These are phyloP conservation scores for Cornus controversa DNA, from an alignment of 148 eudicot genomes.

Conservation along the genomic window DNA sequence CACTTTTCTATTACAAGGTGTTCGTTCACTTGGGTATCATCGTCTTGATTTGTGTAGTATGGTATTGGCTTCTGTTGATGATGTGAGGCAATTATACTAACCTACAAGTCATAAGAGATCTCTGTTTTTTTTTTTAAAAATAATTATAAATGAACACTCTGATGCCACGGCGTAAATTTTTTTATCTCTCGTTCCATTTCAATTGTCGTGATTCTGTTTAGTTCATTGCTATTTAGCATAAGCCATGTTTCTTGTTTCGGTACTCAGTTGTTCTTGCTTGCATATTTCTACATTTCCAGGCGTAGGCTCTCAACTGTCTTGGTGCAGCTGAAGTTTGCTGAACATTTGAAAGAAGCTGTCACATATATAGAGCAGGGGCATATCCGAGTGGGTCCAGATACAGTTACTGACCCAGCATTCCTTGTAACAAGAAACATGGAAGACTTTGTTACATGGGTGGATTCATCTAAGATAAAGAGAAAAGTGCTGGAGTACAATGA, in stretches of 20 bases:
- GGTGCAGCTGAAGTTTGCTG: slow-evolving; percentile 67
- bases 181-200: not conserved
- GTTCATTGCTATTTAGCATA: not conserved
- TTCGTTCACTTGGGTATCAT: not conserved
- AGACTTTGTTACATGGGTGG: slow-evolving; percentile 94
- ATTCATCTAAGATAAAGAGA: slow-evolving; percentile 80
- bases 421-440: slow-evolving; percentile 96
- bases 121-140: not conserved
- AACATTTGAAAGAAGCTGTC: slow-evolving; percentile 82
- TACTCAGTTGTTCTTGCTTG: not conserved
- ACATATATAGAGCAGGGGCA: slow-evolving; percentile 95
- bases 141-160: not conserved
- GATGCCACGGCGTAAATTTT: not conserved
- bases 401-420: slow-evolving; percentile 90
- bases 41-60: not conserved
- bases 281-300: slow-evolving; percentile 36
- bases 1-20: not conserved
- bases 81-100: not conserved
- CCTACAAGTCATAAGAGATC: not conserved
- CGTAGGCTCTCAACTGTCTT: slow-evolving; percentile 68
- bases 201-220: not conserved
- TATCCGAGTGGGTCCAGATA: slow-evolving; percentile 89
- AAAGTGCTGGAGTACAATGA: slow-evolving; percentile 75
- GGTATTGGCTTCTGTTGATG: not conserved
- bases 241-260: not conserved